phyloP scores from a whole-genome alignment of 805 yeast species.

The Yamadazyma nakazawae region DNA sequence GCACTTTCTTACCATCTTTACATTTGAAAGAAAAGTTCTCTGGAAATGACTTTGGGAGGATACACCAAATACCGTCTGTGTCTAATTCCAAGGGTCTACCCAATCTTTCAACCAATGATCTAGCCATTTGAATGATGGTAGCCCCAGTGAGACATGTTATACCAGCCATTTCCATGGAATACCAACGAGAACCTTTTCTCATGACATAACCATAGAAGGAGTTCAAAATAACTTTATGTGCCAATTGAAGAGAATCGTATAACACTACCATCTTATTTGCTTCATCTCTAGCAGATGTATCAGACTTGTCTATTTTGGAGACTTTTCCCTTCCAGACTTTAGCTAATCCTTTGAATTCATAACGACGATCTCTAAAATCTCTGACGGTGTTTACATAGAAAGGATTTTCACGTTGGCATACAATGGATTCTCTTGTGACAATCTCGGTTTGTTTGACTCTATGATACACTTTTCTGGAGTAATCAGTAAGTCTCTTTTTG shows the following conservation, averaged over 20 bases:
- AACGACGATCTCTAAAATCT: conserved; percentile 91
- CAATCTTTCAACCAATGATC: conserved; percentile 82
- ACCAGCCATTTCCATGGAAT: conserved; percentile 99
- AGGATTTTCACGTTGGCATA: conserved; percentile 97
- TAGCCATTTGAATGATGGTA: conserved; percentile 95
- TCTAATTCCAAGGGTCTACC: conserved; percentile 96
- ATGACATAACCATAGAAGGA: conserved; percentile 98
- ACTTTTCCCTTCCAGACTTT: conserved; percentile 90
- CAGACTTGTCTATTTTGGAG: conserved; percentile 45
- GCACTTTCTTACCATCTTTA: conserved; percentile 72
- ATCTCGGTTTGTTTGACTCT: conserved; percentile 78
- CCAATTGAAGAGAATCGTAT: conserved; percentile 92
- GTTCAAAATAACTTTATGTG: conserved; percentile 93
- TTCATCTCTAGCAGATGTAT: conserved; percentile 70
- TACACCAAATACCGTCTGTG: conserved; percentile 99
- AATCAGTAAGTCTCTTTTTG: conserved; percentile 76
- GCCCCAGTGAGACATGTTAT: conserved; percentile 98
- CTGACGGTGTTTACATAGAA: conserved; percentile 94
- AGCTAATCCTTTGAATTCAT: conserved; percentile 90
- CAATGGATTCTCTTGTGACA: conserved; percentile 85
- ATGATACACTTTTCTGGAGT: conserved; percentile 82
- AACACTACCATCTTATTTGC: conserved; percentile 91
- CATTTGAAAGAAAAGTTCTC: conserved; percentile 73
- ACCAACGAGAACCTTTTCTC: conserved; percentile 99
- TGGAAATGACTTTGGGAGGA: conserved; percentile 88